Base-by-base conservation (phyloP, 495 filamentous ascomycete species). In the Xylaria telfairii region DNA sequence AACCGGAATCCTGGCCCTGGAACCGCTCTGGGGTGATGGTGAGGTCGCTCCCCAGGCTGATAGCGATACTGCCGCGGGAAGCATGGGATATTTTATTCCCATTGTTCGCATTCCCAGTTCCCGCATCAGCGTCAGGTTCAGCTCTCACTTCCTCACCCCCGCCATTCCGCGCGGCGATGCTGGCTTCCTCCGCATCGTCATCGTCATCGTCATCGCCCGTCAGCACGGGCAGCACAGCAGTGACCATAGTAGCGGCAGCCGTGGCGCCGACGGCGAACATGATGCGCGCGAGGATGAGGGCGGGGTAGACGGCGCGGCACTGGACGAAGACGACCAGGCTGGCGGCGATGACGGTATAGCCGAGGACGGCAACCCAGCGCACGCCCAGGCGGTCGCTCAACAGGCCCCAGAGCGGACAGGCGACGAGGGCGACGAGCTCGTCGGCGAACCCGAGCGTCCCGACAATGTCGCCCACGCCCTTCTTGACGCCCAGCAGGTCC, bases 381-480 rank as follows among this genome's bases (percentile, higher is more conserved):
- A 97, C 94, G 51, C 96, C 96, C 59, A 96, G 83, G 34, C 92
- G 88, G 81, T 99, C 96, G 28, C 92, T 95, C n/a, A 97, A 80
- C 17, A 97, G 83, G 8, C 96, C 96, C 96, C 96, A 98, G 34
- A 92, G 72, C 13, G 96, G 96, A 74, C 95, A 98, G 4, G 96
- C 96, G 30, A 94, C 85, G 67, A 99, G 85, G 4, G 93, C 96
- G 34, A 98, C 90, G 53, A 98, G 73, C 81, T 99, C 96, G 84
- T 99, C 96, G 1, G 91, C 95, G 81, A 99, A 98, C 41, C 96
- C 96, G 42, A 99, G 85, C 1, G 95, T 98, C 28, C 96, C 96
- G 24, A 97, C 94, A 4, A 93, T 90, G 83, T 97, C 90, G 39
- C 96, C 96, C 34, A 97, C 93, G 62, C 89, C 87, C 57, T 89